Base-by-base conservation (phyloP, 1,284 basidiomycete species). In the Leccinum pachyderme region DNA sequence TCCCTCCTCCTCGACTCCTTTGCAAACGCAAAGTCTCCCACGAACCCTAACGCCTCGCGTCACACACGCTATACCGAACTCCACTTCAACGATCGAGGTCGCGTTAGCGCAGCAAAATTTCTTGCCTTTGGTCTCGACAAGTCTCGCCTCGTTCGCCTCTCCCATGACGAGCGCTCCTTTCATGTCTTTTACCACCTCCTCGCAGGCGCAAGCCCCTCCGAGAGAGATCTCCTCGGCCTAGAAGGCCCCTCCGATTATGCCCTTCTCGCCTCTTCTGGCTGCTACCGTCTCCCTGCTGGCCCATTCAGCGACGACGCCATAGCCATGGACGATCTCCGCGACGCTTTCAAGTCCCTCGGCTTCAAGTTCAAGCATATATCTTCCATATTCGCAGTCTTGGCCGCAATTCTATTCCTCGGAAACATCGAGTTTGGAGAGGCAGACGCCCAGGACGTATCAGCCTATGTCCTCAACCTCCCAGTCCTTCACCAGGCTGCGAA, bases 161-260 rank as follows among this genome's bases (percentile, higher is more conserved):
- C 82, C 2, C 84, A 89, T 56, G 93, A 94, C 68, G 93, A 97
- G 71, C 87, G 95, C 18, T 88, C 91, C 24, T 98, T 90, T 74
- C 94, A 98, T 70, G 82, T 95, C 37, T 96, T 99, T 72, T 95
- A 98, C 76, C 93, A 98, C 72, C 81, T 95, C 58, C 78, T 96
- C n/a, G 89, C 92, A 12, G 93, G 94, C 22, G 89, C 92, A 13
- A 89, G 84, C 2, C 79, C 85, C 9, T 74, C 84, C 31, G 93
- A 97, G 69, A 81, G 93, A 25, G 89, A 94, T 64, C 68, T 75
- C 22, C 82, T 89, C 61, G 80, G 80, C 51, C 76, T 97, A 37
- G 91, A 95, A 65, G 94, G 95, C 60, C 82, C 87, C 1, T 89
- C 91, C 4, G 89, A 91, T 57, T 97, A 96, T 65, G 80, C 83